phyloP scores from a whole-genome alignment of 2,329 filamentous ascomycete genomes.

The Decorospora gaudefroyi region DNA sequence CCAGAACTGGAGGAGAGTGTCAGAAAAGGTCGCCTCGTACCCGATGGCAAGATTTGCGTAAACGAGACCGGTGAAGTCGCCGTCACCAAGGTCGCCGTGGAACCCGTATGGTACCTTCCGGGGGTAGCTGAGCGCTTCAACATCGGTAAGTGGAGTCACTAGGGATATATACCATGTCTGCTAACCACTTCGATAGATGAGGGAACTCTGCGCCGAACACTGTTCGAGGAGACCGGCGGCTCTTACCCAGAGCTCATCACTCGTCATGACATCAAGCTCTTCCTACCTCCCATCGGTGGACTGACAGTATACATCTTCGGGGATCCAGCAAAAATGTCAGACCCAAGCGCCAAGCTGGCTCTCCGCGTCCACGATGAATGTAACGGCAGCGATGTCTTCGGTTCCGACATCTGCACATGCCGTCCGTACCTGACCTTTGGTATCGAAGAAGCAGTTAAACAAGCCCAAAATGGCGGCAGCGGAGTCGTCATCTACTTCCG shows the following conservation, averaged over 20 bases:
- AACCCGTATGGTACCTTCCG: slow-evolving; percentile 70
- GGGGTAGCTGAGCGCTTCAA: slow-evolving; percentile 86
- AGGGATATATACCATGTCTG: neutral
- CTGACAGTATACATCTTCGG: slow-evolving; percentile 97
- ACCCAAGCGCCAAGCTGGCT: slow-evolving; percentile 78
- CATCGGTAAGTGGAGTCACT: slow-evolving; percentile 62
- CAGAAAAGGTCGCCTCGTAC: slow-evolving; percentile 70
- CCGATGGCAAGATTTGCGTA: slow-evolving; percentile 87
- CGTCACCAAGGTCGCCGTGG: slow-evolving; percentile 95
- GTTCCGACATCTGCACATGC: slow-evolving; percentile 97
- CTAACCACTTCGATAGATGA: slow-evolving; percentile 64
- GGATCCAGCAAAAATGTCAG: slow-evolving; percentile 89
- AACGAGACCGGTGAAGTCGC: slow-evolving; percentile 85
- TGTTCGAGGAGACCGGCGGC: slow-evolving; percentile 95
- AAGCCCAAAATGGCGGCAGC: slow-evolving; percentile 90
- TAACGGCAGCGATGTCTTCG: slow-evolving; percentile 96
- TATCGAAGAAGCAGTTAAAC: slow-evolving; percentile 95
- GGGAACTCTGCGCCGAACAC: slow-evolving; percentile 77
- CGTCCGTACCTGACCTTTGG: slow-evolving; percentile 95
- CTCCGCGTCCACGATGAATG: slow-evolving; percentile 87
- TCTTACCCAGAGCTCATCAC: slow-evolving; percentile 98
- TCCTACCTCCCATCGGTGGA: slow-evolving; percentile 92
- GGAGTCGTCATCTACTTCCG: slow-evolving; percentile 98
- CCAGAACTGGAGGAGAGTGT: slow-evolving; percentile 93
- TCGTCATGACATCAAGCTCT: slow-evolving; percentile 89